phyloP scores from a whole-genome alignment of 805 yeast genomes.

The Ogataea ramenticola region DNA sequence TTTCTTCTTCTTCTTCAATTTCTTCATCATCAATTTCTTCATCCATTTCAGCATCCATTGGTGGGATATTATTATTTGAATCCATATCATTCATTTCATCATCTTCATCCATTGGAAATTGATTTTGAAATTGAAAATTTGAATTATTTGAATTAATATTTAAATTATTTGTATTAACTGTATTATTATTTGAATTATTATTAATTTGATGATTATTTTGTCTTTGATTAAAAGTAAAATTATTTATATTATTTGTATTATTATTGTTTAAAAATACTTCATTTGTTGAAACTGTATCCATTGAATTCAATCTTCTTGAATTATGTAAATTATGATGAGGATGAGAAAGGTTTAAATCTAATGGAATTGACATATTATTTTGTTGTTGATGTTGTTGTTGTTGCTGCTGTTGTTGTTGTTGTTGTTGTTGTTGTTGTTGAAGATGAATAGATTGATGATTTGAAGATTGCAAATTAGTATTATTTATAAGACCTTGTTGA shows the following conservation, averaged over 20 bases:
- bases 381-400: not conserved
- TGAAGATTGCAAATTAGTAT: not conserved
- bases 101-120: conserved; percentile 30
- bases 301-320: conserved; percentile 38
- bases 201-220: conserved; percentile 2
- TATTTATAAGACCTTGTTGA: too few species aligned
- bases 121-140: conserved; percentile 11
- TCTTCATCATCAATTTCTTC: conserved; percentile 22
- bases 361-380: too few species aligned
- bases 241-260: conserved; percentile 12
- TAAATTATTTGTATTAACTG: conserved; percentile 1
- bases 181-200: conserved; percentile 1
- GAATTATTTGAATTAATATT: conserved; percentile 5
- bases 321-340: not conserved
- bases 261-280: conserved; percentile 63
- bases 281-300: conserved; percentile 88
- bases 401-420: not conserved
- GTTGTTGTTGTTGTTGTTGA: not conserved
- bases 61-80: conserved; percentile 3
- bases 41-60: conserved; percentile 27
- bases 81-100: conserved; percentile 5
- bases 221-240: conserved; percentile 15
- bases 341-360: not conserved
- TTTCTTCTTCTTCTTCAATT: conserved; percentile 24
- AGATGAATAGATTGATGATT: too few species aligned